phyloP scores from a whole-genome alignment of 2,329 filamentous ascomycete genomes.

The Venturia pyrina region DNA sequence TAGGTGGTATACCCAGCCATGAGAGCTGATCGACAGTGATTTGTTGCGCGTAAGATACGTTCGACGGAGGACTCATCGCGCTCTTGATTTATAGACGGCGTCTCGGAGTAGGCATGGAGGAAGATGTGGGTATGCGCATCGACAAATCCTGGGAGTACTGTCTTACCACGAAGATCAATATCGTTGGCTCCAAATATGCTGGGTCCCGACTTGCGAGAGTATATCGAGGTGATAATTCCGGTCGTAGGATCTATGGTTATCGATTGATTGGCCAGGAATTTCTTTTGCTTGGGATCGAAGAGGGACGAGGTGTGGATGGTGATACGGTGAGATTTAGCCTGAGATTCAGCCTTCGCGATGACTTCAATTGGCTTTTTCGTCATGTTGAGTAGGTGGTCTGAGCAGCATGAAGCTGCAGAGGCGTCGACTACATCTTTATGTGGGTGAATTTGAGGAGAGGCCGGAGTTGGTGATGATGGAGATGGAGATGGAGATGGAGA shows the following conservation, averaged over 20 bases:
- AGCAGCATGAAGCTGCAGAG: background rate
- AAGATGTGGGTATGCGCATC: constrained; percentile 50
- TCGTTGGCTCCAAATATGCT: constrained; percentile 46
- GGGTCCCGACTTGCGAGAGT: constrained; percentile 34
- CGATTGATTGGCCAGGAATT: constrained; percentile 32
- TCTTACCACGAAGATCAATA: constrained; percentile 43
- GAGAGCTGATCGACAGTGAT: constrained; percentile 43
- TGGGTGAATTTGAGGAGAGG: background rate
- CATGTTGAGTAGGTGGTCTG: background rate
- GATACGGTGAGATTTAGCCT: background rate
- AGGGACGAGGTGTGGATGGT: constrained; percentile 37
- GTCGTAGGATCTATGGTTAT: constrained; percentile 30
- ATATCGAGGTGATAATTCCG: constrained; percentile 33
- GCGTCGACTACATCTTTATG: background rate
- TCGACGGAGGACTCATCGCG: constrained; percentile 50
- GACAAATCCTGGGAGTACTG: constrained; percentile 45
- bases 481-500: too few relatives aligned
- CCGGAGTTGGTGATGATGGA: background rate
- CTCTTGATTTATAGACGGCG: constrained; percentile 38
- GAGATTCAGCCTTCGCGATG: background rate
- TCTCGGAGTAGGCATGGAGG: constrained; percentile 34
- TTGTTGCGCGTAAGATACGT: constrained; percentile 43
- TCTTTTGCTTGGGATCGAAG: constrained; percentile 37
- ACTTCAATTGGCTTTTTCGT: background rate
- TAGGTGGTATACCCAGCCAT: constrained; percentile 46